Base-by-base conservation (phyloP, 768 basidiomycete species). In the Pulveroboletus sp. region DNA sequence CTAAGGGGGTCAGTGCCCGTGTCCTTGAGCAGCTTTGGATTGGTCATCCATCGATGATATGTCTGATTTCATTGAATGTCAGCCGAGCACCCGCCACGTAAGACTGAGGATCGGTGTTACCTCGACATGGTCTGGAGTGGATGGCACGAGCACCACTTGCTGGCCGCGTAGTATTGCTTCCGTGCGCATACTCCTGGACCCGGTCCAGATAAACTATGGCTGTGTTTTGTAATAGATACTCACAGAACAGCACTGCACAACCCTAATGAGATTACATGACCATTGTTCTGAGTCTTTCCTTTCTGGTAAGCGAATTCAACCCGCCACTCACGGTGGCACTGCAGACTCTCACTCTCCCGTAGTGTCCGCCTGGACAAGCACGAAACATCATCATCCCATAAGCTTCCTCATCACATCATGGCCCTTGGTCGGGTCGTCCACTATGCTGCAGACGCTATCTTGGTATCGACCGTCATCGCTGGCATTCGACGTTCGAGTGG, bases 401-500 rank as follows among this genome's bases (percentile, higher is more conserved):
- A 27, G 19, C n/a, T 30, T 35, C 29, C 19, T 42, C 22, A 27
- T 12, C 23, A 43, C 50, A 62, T 50, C 58, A 83, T 84, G 76
- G 72, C 89, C 29, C 62, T 68, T 16, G 93, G 90, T 58, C 80
- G 82, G 68, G 67, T 96, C 16, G 69, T 85, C 29, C 93, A 95
- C 68, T 93, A 89, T 59, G 79, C 87, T 22, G 70, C 89, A 39
- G 95, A 97, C 63, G 88, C 86, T 13, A 79, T 90, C 44, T 75
- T 97, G 29, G 57, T 97, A 31, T 93, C 93, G 14, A 91, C 95
- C 12, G 79, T 97, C 7, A 70, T 94, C 34, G 95, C 95, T 32
- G 95, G 95, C 26, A 85, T 98, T 51, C 84, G 85, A 65, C 83
- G 90, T 51, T 86, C 92, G 16, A 94, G 86, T 51, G 94, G 94